Evolutionary conservation across 2,329 filamentous ascomycete genomes (phyloP).

Genomic region (Penicillium sp.): DNA sequence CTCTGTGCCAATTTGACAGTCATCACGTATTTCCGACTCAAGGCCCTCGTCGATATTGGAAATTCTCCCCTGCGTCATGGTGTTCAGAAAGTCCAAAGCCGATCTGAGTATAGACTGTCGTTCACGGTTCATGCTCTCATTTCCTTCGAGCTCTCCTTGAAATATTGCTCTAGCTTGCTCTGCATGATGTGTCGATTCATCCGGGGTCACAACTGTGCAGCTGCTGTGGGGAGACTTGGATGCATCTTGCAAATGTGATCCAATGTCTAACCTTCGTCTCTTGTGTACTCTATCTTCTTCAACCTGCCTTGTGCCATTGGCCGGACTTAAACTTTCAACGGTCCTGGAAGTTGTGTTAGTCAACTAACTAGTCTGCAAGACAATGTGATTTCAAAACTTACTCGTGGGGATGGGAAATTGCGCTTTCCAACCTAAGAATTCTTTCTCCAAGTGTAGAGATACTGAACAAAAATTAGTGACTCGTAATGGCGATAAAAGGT

Average conservation of each 20-base stretch:
- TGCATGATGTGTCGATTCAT: constrained; percentile 29
- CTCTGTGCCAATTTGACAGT: constrained; percentile 4
- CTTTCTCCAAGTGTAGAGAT: constrained; percentile 20
- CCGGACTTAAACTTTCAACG: neutral
- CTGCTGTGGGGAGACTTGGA: constrained; percentile 11
- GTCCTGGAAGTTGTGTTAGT: constrained; percentile 1
- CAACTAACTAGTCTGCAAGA: neutral
- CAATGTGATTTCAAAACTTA: neutral
- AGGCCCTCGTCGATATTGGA: constrained; percentile 2
- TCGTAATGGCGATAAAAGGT: neutral
- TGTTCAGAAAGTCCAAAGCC: constrained; percentile 26
- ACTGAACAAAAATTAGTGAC: neutral
- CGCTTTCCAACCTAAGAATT: constrained; percentile 14
- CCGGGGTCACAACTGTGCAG: constrained; percentile 9
- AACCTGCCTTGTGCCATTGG: neutral
- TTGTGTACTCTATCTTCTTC: constrained; percentile 6
- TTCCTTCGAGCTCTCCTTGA: constrained; percentile 26
- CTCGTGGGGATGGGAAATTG: constrained; percentile 11
- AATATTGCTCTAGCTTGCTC: constrained; percentile 30
- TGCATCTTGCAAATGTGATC: neutral
- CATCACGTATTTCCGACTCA: constrained; percentile 4
- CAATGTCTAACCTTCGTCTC: constrained; percentile 12
- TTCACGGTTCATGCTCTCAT: constrained; percentile 21
- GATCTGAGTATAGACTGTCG: constrained; percentile 24
- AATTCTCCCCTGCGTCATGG: constrained; percentile 12